Percentiles rank a stretch among this genome's conserved stretches.
Conservation (phyloP, 2,329 filamentous ascomycete genomes). For the Colletotrichum musae region DNA sequence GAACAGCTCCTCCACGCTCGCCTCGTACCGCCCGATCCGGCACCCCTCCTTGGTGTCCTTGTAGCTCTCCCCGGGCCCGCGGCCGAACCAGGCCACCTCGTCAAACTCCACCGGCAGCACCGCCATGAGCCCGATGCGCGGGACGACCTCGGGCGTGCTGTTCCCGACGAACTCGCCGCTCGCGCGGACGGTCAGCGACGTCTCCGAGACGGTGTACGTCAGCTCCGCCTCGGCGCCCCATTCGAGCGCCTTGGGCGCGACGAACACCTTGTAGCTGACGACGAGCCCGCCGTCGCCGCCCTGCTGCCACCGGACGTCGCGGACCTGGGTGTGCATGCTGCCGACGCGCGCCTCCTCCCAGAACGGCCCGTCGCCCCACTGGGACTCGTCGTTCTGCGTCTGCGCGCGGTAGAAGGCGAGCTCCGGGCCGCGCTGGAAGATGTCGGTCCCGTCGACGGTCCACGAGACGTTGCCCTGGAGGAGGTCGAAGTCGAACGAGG, state of each 20-base stretch:
- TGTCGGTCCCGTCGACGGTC: constrained; percentile 27
- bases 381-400: constrained; percentile 40
- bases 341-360: constrained; percentile 35
- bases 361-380: constrained; percentile 22
- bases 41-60: constrained; percentile 65
- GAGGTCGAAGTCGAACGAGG: constrained; percentile 39
- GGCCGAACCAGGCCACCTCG: constrained; percentile 62
- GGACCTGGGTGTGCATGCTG: constrained; percentile 35
- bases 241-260: constrained; percentile 62
- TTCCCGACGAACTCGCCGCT: constrained; percentile 55
- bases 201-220: constrained; percentile 57
- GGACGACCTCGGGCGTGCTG: constrained; percentile 56
- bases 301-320: constrained; percentile 37
- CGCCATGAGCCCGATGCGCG: constrained; percentile 63
- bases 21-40: constrained; percentile 54
- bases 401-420: constrained; percentile 40
- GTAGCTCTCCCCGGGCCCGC: constrained; percentile 66
- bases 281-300: constrained; percentile 44
- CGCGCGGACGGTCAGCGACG: constrained; percentile 53
- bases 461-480: constrained; percentile 42
- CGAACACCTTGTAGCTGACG: constrained; percentile 53
- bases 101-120: constrained; percentile 49
- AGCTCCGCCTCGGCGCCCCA: constrained; percentile 56
- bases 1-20: constrained; percentile 57
- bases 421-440: constrained; percentile 41